Evolutionary conservation across 1,284 basidiomycete genomes (phyloP).

Genomic region (Cryptococcus sp.): DNA sequence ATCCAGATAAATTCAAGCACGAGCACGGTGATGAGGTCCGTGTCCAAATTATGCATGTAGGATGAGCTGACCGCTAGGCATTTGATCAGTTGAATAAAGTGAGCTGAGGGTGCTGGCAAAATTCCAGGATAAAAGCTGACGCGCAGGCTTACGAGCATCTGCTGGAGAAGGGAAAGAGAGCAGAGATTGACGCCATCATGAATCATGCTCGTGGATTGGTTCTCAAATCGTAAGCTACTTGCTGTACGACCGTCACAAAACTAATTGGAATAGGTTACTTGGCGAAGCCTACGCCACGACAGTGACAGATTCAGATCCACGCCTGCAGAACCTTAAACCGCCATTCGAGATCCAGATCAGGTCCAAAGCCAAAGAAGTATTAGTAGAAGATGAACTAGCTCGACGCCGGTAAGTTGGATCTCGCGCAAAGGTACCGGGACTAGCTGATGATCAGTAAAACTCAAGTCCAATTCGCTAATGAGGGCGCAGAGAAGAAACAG

Average conservation of each 20-base stretch:
- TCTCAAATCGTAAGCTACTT: slow-evolving; percentile 39
- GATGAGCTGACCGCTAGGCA: slow-evolving; percentile 44
- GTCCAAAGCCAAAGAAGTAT: slow-evolving; percentile 52
- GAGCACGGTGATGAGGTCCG: slow-evolving; percentile 50
- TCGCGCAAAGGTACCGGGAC: not conserved
- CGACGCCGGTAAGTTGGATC: slow-evolving; percentile 44
- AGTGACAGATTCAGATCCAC: slow-evolving; percentile 48
- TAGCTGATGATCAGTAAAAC: slow-evolving; percentile 32
- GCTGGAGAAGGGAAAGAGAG: slow-evolving; percentile 33
- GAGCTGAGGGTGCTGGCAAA: slow-evolving; percentile 7
- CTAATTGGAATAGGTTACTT: slow-evolving; percentile 11
- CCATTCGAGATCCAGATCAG: slow-evolving; percentile 50
- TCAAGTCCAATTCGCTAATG: slow-evolving; percentile 54
- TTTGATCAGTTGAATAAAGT: slow-evolving; percentile 58
- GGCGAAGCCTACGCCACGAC: slow-evolving; percentile 39
- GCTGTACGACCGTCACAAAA: not conserved
- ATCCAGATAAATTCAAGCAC: slow-evolving; percentile 58
- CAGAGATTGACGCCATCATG: slow-evolving; percentile 48
- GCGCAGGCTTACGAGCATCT: slow-evolving; percentile 45
- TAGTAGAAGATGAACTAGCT: slow-evolving; percentile 56
- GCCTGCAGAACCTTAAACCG: slow-evolving; percentile 46
- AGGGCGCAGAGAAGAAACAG: slow-evolving; percentile 54
- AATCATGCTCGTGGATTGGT: slow-evolving; percentile 39
- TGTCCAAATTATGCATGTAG: not conserved
- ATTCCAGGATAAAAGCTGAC: slow-evolving; percentile 14